Percentiles rank a stretch among this genome's conserved stretches.
These are phyloP conservation scores for Leptodermis oblonga DNA, from an alignment of 257 asterid genomes.

Conservation along the genomic window DNA sequence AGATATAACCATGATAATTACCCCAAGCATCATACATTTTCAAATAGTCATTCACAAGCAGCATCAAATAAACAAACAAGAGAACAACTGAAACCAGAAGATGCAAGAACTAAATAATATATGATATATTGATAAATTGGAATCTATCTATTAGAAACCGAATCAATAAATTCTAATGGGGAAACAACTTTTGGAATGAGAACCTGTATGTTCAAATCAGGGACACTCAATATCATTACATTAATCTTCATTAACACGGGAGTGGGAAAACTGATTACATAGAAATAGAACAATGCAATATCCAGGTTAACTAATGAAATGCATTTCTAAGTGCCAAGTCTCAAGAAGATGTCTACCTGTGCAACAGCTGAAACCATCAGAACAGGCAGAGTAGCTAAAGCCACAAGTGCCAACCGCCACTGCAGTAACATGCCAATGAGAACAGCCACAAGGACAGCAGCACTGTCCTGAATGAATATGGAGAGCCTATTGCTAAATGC, in stretches of 20 bases:
- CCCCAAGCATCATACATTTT: neutral
- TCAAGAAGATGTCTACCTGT: slow-evolving; percentile 50
- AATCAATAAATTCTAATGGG: neutral
- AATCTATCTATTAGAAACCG: neutral
- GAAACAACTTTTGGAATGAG: neutral
- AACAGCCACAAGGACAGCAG: slow-evolving; percentile 91
- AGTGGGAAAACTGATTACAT: neutral
- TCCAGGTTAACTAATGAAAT: neutral
- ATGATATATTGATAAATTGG: neutral
- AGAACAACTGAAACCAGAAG: neutral
- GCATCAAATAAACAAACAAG: neutral
- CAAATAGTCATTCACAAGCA: neutral
- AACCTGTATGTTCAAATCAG: neutral
- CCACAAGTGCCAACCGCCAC: slow-evolving; percentile 97
- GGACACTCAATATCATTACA: neutral
- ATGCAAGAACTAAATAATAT: neutral
- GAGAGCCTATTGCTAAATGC: slow-evolving; percentile 98
- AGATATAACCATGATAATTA: neutral
- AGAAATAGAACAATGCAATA: neutral
- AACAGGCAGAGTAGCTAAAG: slow-evolving; percentile 91
- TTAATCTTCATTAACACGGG: neutral
- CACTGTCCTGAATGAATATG: slow-evolving; percentile 91
- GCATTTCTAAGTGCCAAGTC: neutral
- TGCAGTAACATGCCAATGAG: slow-evolving; percentile 89
- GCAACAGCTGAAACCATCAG: slow-evolving; percentile 91